Evolutionary conservation across 768 basidiomycete genomes (phyloP).

Genomic region (button mushroom (Agaricus bisporus)): DNA sequence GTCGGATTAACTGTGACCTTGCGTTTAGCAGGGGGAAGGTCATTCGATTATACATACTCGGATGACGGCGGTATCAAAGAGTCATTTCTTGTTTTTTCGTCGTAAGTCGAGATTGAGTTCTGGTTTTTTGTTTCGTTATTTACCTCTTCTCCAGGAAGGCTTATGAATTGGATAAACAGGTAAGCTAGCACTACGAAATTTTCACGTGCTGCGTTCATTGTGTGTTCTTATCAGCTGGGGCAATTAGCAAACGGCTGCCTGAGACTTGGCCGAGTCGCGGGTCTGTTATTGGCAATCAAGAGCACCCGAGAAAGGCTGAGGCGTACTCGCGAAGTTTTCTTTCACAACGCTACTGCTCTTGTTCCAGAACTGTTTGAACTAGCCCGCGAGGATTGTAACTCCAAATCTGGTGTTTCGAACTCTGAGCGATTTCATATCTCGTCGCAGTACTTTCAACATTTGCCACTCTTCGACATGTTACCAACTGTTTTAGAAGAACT

Average conservation of each 20-base stretch:
- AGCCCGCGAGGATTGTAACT: not conserved
- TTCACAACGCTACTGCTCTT: not conserved
- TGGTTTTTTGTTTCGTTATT: not conserved
- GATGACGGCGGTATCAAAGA: slow-evolving; percentile 2
- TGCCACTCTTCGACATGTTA: not conserved
- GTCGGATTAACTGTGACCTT: not conserved
- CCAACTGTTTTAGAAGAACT: not conserved
- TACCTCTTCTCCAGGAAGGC: not conserved
- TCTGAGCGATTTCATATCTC: not conserved
- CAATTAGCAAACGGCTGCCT: slow-evolving; percentile 2
- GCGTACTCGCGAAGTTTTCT: slow-evolving; percentile 1
- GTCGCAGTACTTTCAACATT: not conserved
- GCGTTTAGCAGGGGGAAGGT: not conserved
- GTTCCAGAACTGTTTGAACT: not conserved
- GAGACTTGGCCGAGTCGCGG: slow-evolving; percentile 4
- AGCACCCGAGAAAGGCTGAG: not conserved
- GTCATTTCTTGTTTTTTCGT: slow-evolving; percentile 1
- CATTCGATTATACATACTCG: slow-evolving; percentile 6
- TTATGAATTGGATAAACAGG: slow-evolving; percentile 4
- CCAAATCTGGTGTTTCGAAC: not conserved
- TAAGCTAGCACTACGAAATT: not conserved
- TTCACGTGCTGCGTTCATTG: not conserved
- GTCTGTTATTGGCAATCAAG: slow-evolving; percentile 5
- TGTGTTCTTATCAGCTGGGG: not conserved
- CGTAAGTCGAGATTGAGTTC: not conserved